Percentiles rank a stretch among this genome's conserved stretches.
phyloP scores from a whole-genome alignment of 768 basidiomycete species.

The Termitomyces titanicus region DNA sequence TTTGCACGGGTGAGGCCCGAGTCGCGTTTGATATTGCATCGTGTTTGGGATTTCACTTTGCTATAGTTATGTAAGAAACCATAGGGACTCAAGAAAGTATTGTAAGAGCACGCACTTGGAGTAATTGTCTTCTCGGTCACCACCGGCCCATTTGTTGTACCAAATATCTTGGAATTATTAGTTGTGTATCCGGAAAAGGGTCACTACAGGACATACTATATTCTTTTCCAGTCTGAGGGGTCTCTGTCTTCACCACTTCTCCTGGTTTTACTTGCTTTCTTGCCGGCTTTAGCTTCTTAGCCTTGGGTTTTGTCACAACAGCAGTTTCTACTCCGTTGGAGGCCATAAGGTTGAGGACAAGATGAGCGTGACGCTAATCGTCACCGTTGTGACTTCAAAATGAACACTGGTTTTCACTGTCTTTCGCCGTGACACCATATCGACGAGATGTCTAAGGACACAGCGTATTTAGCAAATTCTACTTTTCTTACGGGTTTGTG shows the following conservation, averaged over 20 bases:
- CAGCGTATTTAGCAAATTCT: not conserved
- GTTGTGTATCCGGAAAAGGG: not conserved
- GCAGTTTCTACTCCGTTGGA: conserved; percentile 22
- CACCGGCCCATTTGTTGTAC: conserved; percentile 99
- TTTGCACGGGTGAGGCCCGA: conserved; percentile 94
- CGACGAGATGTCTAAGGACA: not conserved
- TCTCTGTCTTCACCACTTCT: conserved; percentile 85
- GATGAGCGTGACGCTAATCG: not conserved
- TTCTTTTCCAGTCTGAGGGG: conserved; percentile 90
- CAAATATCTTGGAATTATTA: conserved; percentile 67
- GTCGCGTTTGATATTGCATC: conserved; percentile 86
- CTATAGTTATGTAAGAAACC: conserved; percentile 33
- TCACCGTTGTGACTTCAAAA: not conserved
- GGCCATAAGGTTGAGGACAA: conserved; percentile 25
- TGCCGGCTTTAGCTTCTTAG: conserved; percentile 85
- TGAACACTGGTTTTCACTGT: not conserved
- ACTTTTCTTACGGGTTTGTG: not conserved
- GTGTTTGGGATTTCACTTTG: conserved; percentile 91
- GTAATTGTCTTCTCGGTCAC: conserved; percentile 94
- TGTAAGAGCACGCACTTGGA: conserved; percentile 65
- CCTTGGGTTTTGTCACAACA: conserved; percentile 7
- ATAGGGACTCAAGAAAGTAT: not conserved
- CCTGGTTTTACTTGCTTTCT: conserved; percentile 90
- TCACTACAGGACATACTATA: conserved; percentile 64
- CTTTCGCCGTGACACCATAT: not conserved